A percentile compares a stretch with the other conserved stretches of the same genome.
Evolutionary conservation across 2,329 filamentous ascomycete species (phyloP).

Genomic region (Exophiala bonariae): DNA sequence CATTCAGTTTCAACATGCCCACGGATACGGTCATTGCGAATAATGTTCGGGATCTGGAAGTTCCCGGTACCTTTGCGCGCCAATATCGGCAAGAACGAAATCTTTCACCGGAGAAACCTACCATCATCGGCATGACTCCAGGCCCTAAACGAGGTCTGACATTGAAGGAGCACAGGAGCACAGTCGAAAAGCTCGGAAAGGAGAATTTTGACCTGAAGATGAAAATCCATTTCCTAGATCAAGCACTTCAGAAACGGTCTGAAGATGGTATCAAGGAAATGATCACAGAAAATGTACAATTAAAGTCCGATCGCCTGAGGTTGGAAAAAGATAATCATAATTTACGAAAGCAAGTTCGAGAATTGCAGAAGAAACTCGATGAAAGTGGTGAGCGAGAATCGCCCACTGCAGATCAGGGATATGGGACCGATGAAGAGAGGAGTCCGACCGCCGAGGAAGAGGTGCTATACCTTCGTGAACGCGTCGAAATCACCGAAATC

Average conservation of each 20-base stretch:
- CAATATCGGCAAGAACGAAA: constrained; percentile 78
- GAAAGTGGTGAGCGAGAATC: constrained; percentile 46
- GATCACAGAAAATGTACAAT: constrained; percentile 94
- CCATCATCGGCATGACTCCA: constrained; percentile 44
- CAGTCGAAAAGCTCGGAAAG: constrained; percentile 92
- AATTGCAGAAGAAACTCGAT: constrained; percentile 77
- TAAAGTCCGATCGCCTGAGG: constrained; percentile 86
- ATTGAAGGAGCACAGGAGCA: constrained; percentile 94
- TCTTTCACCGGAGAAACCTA: constrained; percentile 58
- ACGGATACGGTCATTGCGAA: constrained; percentile 87
- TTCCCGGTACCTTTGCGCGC: constrained; percentile 82
- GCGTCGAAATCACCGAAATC: constrained; percentile 78
- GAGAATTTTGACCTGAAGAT: constrained; percentile 98
- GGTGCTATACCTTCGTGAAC: constrained; percentile 78
- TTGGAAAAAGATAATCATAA: constrained; percentile 88
- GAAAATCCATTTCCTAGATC: constrained; percentile 95
- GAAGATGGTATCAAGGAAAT: constrained; percentile 97
- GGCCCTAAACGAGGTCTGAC: constrained; percentile 68
- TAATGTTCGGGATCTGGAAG: constrained; percentile 85
- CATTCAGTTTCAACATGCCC: constrained; percentile 59
- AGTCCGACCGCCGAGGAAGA: constrained; percentile 70
- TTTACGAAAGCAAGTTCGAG: constrained; percentile 76
- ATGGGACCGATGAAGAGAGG: constrained; percentile 57
- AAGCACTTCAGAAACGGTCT: constrained; percentile 87
- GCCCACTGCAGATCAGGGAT: constrained; percentile 47